These are phyloP conservation scores for Aspergillus chevalieri DNA, from an alignment of 2,329 filamentous ascomycete species.

Conservation along the genomic window DNA sequence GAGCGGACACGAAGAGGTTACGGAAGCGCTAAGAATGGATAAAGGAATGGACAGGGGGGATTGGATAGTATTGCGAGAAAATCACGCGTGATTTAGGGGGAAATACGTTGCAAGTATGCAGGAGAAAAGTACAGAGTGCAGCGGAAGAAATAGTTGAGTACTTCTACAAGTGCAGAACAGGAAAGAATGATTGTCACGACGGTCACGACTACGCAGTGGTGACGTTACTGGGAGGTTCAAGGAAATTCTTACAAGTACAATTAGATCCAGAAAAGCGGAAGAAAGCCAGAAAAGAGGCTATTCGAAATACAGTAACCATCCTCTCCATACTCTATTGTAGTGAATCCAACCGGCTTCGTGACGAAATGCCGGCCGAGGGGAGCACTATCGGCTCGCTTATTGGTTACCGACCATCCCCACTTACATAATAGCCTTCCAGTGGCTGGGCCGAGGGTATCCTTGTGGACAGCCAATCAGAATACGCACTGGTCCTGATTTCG, in stretches of 20 bases:
- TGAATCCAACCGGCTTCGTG: not conserved
- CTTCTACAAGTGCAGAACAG: not conserved
- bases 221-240: not conserved
- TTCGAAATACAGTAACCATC: not conserved
- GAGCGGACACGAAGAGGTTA: slow-evolving; percentile 21
- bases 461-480: slow-evolving; percentile 13
- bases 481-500: not conserved
- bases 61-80: not conserved
- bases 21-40: slow-evolving; percentile 6
- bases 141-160: not conserved
- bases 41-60: not conserved
- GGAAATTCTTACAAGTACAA: not conserved
- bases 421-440: not conserved
- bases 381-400: not conserved
- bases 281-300: not conserved
- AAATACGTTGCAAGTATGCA: not conserved
- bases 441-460: slow-evolving; percentile 3
- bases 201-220: not conserved
- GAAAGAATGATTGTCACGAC: not conserved
- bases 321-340: not conserved
- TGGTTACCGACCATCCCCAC: not conserved
- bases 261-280: no score
- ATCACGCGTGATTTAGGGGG: not conserved
- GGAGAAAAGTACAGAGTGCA: not conserved
- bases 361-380: not conserved